Percentiles rank a stretch among this genome's conserved stretches.
These are phyloP conservation scores for Thymus quinquecostatus DNA, from an alignment of 257 asterid genomes.

Conservation along the genomic window DNA sequence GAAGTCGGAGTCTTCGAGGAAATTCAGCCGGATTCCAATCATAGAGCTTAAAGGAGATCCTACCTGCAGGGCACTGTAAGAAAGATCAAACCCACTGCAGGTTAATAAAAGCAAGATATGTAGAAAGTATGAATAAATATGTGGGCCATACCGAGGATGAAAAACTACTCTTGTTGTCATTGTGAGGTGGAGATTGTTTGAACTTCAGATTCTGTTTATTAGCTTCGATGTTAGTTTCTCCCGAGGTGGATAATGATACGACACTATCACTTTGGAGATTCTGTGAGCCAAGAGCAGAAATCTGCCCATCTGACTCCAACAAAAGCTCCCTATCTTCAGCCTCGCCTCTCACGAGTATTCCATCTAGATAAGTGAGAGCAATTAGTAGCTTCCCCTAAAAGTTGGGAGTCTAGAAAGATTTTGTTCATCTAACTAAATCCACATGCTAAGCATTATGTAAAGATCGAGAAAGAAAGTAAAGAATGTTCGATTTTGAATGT, in stretches of 20 bases:
- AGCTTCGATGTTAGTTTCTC: conserved; percentile 45
- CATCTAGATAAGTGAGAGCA: conserved; percentile 47
- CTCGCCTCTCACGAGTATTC: conserved; percentile 46
- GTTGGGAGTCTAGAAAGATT: neutral
- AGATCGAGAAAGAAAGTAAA: neutral
- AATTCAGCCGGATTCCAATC: conserved; percentile 99
- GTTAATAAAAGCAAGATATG: conserved; percentile 30
- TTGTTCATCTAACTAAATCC: neutral
- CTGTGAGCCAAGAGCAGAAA: conserved; percentile 52
- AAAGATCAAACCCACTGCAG: conserved; percentile 27
- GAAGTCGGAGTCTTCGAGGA: conserved; percentile 91
- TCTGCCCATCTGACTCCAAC: conserved; percentile 62
- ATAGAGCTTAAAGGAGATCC: conserved; percentile 92
- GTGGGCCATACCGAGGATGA: conserved; percentile 65
- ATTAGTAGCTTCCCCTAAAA: conserved; percentile 22
- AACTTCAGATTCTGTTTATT: conserved; percentile 51
- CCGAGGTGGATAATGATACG: conserved; percentile 46
- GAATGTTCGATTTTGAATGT: too few species aligned
- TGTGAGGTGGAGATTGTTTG: conserved; percentile 51
- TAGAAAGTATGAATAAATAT: conserved; percentile 4
- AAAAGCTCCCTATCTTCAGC: conserved; percentile 50
- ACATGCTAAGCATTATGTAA: neutral
- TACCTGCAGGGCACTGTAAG: conserved; percentile 82
- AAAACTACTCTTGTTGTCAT: conserved; percentile 66
- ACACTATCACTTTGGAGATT: conserved; percentile 53